Evolutionary conservation across 139 green algal species (phyloP).

Genomic region (Auxenochlorella protothecoides): DNA sequence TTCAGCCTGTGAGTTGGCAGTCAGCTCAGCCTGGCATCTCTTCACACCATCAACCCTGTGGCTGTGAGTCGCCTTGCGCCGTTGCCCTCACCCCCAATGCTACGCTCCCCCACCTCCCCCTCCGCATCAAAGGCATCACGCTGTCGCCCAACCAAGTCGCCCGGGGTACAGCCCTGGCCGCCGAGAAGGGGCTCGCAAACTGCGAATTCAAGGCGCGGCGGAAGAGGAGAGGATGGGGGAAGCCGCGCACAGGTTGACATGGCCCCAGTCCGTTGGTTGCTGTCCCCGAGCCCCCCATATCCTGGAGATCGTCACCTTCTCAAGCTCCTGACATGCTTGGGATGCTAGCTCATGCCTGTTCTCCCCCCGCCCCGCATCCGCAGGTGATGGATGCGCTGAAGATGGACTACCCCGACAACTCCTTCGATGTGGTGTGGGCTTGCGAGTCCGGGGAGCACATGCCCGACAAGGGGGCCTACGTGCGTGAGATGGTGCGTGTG

Average conservation of each 20-base stretch:
- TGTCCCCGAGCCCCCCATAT: neutral
- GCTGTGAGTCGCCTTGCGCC: no score
- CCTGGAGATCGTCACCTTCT: neutral
- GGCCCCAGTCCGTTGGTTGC: neutral
- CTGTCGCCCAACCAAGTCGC: conserved; percentile 77
- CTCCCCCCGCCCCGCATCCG: neutral
- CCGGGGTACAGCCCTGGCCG: conserved; percentile 69
- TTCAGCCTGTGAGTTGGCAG: no score
- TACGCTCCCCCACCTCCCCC: neutral
- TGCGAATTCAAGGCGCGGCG: conserved; percentile 44
- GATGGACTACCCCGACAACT: conserved; percentile 79
- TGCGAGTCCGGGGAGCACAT: conserved; percentile 98
- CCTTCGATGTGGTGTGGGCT: conserved; percentile 95
- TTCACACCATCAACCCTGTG: no score
- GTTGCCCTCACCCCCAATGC: neutral
- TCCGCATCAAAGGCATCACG: conserved; percentile 64
- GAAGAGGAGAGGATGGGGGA: neutral
- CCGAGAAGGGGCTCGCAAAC: conserved; percentile 61
- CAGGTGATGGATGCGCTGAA: conserved; percentile 90
- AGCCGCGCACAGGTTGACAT: neutral
- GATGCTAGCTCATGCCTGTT: neutral
- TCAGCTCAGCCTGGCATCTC: no score
- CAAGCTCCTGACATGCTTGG: neutral
- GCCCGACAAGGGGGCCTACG: conserved; percentile 93
- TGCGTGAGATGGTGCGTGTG: conserved; percentile 85